Evolutionary conservation across 305 asterid genomes (phyloP), one percentile per base, ranked within the genome.

Genomic region (Fraxinus platypoda): DNA sequence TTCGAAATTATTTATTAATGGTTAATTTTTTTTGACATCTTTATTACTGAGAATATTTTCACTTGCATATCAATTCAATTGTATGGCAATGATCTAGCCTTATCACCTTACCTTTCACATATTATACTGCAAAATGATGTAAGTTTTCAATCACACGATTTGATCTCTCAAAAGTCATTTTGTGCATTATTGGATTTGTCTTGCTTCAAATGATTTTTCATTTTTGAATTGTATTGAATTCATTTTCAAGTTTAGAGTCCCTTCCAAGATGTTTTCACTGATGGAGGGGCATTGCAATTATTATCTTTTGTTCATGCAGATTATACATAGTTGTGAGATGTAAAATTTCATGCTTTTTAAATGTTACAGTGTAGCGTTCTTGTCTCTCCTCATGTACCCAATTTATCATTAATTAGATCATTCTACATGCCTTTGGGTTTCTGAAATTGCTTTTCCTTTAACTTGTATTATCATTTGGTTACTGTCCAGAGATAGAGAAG

Each of bases 1-100:
- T 30, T 78, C 5, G 15, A 28, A 72, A 41, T 82, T 78, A 21
- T 71, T 82, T 23, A 19, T 78, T 81, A 70, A 81, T 77, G 43
- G 38, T 77, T 83, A 17, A 17, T 66, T 57, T 30, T 77, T 43
- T 43, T 43, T 43, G 25, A 26, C 70, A 84, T 33, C 21, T 74
- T 62, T 77, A 12, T 76, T 34, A 15, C 71, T 64, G 31, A 64
- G 49, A 71, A 78, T 23, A 25, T 52, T 78, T 78, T 19, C 13
- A n/a, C 26, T 66, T 57, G 52, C 80, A 73, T 79, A 57, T 79
- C 17, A 81, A 43, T 52, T 64, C 37, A 13, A 25, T 38, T 35
- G 31, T 74, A 41, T 30, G 38, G 26, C 71, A 76, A 68, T 21
- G 81, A 75, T 76, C 2, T 75, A 57, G 71, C 62, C 23, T 54